A percentile compares a stretch with the other conserved stretches of the same genome.
Conservation (phyloP, 192 early-diverging fungal genomes). For the Linnemannia hyalina region DNA sequence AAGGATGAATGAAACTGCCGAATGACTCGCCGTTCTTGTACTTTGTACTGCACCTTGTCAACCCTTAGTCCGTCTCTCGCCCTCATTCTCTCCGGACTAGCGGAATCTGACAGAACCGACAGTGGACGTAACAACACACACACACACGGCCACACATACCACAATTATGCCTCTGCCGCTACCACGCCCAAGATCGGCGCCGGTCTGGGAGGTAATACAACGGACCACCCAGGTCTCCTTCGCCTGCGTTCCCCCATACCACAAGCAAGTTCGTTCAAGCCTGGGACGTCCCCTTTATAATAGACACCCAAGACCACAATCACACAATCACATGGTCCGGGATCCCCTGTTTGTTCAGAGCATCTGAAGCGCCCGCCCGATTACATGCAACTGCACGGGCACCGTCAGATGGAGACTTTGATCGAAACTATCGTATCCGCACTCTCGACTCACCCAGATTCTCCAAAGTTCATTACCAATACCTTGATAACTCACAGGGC, state of each 20-base stretch:
- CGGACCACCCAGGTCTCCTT: not conserved
- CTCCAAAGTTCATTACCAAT: slow-evolving; percentile 15
- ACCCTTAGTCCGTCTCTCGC: not conserved
- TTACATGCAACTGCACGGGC: not conserved
- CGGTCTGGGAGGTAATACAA: not conserved
- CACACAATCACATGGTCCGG: not conserved
- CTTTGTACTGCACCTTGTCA: not conserved
- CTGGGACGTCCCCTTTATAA: not conserved
- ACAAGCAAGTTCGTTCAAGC: not conserved
- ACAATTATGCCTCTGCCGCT: not conserved
- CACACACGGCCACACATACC: not conserved
- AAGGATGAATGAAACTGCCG: not conserved
- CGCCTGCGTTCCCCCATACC: not conserved
- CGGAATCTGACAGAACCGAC: not conserved
- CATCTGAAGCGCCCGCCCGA: not conserved
- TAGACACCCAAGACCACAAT: not conserved
- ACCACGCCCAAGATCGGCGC: not conserved
- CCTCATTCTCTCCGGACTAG: not conserved
- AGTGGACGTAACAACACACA: not conserved
- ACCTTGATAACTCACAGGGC: no score
- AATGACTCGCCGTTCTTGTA: not conserved
- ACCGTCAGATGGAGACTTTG: not conserved
- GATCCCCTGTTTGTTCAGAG: not conserved
- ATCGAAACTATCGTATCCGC: slow-evolving; percentile 7
- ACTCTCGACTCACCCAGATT: slow-evolving; percentile 16